A percentile compares a stretch with the other conserved stretches of the same genome.
Conservation (phyloP, 208 protist species). For the Trypanosoma lewisi region DNA sequence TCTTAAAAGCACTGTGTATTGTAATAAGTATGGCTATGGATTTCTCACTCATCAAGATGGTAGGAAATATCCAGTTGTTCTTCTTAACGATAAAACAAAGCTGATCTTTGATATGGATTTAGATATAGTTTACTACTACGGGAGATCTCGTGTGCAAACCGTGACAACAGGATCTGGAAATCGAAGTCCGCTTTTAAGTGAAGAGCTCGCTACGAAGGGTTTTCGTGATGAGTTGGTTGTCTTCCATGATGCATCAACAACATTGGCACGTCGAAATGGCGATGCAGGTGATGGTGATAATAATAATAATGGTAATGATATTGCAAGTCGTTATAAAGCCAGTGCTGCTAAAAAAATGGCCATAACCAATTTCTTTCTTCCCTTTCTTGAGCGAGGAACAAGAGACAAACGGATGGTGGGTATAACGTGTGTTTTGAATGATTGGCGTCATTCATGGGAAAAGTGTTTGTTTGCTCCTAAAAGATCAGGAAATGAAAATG, state of each 20-base stretch:
- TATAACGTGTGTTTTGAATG: conserved; percentile 23
- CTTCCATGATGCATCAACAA: conserved; percentile 28
- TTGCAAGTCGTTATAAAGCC: conserved; percentile 5
- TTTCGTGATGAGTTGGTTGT: conserved; percentile 32
- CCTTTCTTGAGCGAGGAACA: conserved; percentile 24
- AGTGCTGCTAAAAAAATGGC: conserved; percentile 40
- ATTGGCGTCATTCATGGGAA: conserved; percentile 13
- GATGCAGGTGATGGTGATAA: not conserved
- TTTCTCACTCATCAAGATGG: conserved; percentile 29
- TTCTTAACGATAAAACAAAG: conserved; percentile 66
- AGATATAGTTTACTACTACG: conserved; percentile 41
- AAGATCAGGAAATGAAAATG: not conserved
- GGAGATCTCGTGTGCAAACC: conserved; percentile 19
- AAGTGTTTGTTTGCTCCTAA: conserved; percentile 20
- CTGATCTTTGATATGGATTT: conserved; percentile 30
- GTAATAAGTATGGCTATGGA: conserved; percentile 53
- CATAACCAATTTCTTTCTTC: conserved; percentile 43
- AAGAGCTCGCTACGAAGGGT: conserved; percentile 19
- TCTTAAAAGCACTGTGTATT: conserved; percentile 33
- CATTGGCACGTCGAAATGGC: conserved; percentile 9
- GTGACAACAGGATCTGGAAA: conserved; percentile 15
- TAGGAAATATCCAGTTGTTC: conserved; percentile 22
- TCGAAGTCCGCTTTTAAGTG: conserved; percentile 31
- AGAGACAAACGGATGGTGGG: conserved; percentile 22
- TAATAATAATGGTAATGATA: conserved; percentile 14